These are phyloP conservation scores for Phaseolus lunatus DNA, from an alignment of 306 rosid genomes.

Conservation along the genomic window DNA sequence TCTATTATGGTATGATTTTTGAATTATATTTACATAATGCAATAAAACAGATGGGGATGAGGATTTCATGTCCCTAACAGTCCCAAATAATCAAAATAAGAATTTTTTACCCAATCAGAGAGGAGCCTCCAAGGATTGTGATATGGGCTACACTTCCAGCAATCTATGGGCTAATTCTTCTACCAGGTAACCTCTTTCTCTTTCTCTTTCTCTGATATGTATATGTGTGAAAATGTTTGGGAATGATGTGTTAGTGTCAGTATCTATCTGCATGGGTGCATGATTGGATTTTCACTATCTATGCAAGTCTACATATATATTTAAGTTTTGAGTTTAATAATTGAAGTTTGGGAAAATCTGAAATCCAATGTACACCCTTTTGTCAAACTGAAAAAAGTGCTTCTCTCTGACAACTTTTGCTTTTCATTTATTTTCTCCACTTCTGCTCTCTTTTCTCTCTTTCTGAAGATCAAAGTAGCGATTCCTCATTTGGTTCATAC, in stretches of 20 bases:
- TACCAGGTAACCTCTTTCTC: slow-evolving; percentile 66
- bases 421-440: slow-evolving; percentile 54
- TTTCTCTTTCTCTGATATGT: slow-evolving; percentile 5
- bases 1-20: neutral
- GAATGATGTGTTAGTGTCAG: slow-evolving; percentile 6
- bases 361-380: slow-evolving; percentile 47
- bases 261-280: slow-evolving; percentile 43
- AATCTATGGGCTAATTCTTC: slow-evolving; percentile 72
- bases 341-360: slow-evolving; percentile 40
- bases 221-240: neutral
- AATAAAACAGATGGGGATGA: slow-evolving; percentile 78
- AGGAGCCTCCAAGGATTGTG: slow-evolving; percentile 56
- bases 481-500: slow-evolving; percentile 36
- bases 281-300: slow-evolving; percentile 36
- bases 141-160: slow-evolving; percentile 57
- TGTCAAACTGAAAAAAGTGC: slow-evolving; percentile 55
- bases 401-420: slow-evolving; percentile 60
- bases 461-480: slow-evolving; percentile 48
- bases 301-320: neutral
- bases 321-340: slow-evolving; percentile 47
- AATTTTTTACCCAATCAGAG: slow-evolving; percentile 56
- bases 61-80: slow-evolving; percentile 65
- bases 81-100: slow-evolving; percentile 54
- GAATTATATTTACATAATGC: slow-evolving; percentile 17
- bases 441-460: slow-evolving; percentile 41